phyloP scores from a whole-genome alignment of 176 grass and related monocot genomes.

The Typha latifolia region DNA sequence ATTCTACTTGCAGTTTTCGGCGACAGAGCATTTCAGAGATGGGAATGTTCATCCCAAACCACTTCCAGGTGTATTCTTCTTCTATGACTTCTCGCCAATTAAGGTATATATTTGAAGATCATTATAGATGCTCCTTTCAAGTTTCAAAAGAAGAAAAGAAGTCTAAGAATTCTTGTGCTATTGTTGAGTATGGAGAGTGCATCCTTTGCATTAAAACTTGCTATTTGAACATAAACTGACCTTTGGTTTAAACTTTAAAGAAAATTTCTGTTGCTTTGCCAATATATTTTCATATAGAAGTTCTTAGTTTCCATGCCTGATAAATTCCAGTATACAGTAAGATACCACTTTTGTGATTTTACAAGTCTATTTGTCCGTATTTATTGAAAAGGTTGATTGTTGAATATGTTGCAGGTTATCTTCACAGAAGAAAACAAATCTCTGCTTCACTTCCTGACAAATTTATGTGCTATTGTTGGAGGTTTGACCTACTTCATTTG shows the following conservation, averaged over 20 bases:
- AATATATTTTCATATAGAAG: no score
- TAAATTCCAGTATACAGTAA: background rate
- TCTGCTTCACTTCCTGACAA: slow-evolving; percentile 77
- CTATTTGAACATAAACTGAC: no score
- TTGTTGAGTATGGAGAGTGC: background rate
- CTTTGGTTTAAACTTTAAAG: no score
- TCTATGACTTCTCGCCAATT: slow-evolving; percentile 98
- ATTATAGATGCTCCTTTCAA: background rate
- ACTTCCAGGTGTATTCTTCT: slow-evolving; percentile 72
- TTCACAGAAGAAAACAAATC: slow-evolving; percentile 78
- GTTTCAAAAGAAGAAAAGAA: background rate
- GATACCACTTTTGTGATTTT: background rate
- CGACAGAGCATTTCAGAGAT: slow-evolving; percentile 87
- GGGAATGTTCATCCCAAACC: slow-evolving; percentile 51
- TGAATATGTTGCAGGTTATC: slow-evolving; percentile 60
- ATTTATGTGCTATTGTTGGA: slow-evolving; percentile 90
- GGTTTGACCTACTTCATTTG: slow-evolving; percentile 28
- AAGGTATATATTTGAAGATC: slow-evolving; percentile 40
- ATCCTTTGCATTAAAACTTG: no score
- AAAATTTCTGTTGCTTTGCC: no score
- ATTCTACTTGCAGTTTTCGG: slow-evolving; percentile 58
- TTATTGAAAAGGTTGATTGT: slow-evolving; percentile 4
- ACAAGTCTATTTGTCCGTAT: background rate
- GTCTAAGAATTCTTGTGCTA: background rate
- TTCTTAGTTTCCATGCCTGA: background rate